Evolutionary conservation across 441 rosid genomes (phyloP), one percentile per base, ranked within the genome.

Genomic region (Macaranga tanarius): DNA sequence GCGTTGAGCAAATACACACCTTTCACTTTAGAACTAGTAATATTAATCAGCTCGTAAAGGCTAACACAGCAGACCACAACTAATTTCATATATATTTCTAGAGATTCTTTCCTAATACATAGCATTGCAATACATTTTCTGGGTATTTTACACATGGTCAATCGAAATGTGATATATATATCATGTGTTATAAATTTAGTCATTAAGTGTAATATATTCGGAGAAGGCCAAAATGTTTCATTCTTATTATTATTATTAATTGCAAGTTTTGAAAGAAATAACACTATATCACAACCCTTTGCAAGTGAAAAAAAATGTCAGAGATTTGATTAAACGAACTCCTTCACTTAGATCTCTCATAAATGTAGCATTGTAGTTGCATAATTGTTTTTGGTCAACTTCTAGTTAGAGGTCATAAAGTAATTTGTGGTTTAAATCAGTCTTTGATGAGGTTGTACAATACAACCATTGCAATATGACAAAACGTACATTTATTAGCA

Each of bases 401-500:
- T 10, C 38, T 31, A 31, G 38, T 31, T 31, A 20, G 59, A 48
- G 44, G 38, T 20, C 8, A 40, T 25, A 62, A 52, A 51, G 44
- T 3, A 48, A 9, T 61, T 59, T 59, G 65, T 47, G 73, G 73
- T 38, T 52, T 17, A 19, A n/a, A 63, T 54, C 52, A 40, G 19
- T 25, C n/a, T 57, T 34, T 38, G 44, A 10, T 22, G 22, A 76
- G 0, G n/a, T 34, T 16, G 7, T 28, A 11, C 55, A 17, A 50
- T n/a, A 23, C 40, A 44, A 2, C 54, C 11, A 12, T 23, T 57
- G 34, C 66, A 62, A 34, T 11, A 19, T 42, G 45, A 55, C 57
- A 59, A 70, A 25, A 68, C 25, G 51, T 10, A 25, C 65, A 70
- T 54, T 74, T 19, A 62, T 28, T 74, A 57, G 72, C 57, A 63